A percentile compares a stretch with the other conserved stretches of the same genome.
Conservation (phyloP, 495 filamentous ascomycete species). For the Ramalina peruviana region DNA sequence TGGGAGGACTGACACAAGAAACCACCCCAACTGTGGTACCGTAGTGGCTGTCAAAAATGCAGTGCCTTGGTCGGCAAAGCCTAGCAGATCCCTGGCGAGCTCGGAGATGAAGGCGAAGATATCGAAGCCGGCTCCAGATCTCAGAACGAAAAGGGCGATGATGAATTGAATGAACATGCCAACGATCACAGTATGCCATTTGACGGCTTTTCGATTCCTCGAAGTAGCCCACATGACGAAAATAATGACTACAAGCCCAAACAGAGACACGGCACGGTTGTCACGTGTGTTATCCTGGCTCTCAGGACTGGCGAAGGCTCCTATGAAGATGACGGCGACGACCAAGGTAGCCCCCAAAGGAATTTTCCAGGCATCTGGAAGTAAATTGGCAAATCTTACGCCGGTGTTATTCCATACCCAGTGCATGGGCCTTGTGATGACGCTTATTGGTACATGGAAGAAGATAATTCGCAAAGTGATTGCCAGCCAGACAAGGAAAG, state of each 20-base stretch:
- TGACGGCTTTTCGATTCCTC: conserved; percentile 50
- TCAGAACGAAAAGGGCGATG: conserved; percentile 73
- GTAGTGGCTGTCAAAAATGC: conserved; percentile 49
- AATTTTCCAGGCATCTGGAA: conserved; percentile 48
- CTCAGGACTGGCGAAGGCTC: conserved; percentile 57
- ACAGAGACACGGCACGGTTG: conserved; percentile 66
- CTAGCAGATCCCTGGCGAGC: conserved; percentile 53
- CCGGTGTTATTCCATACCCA: conserved; percentile 53
- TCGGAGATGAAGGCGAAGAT: conserved; percentile 78
- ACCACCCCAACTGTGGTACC: conserved; percentile 38
- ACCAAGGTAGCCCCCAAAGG: conserved; percentile 44
- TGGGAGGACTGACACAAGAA: conserved; percentile 56
- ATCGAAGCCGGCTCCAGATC: conserved; percentile 62
- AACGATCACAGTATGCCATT: conserved; percentile 75
- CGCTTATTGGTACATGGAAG: conserved; percentile 53
- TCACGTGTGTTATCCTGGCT: conserved; percentile 59
- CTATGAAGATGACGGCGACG: conserved; percentile 58
- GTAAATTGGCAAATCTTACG: conserved; percentile 31
- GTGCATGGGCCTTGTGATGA: conserved; percentile 49
- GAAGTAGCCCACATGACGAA: conserved; percentile 52
- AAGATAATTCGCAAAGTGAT: conserved; percentile 61
- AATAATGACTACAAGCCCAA: conserved; percentile 66
- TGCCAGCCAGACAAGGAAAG: conserved; percentile 67
- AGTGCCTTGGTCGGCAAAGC: conserved; percentile 53
- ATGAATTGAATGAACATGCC: conserved; percentile 64